Conservation (phyloP, 108 stramenopile species). For the Chaetoceros muelleri region DNA sequence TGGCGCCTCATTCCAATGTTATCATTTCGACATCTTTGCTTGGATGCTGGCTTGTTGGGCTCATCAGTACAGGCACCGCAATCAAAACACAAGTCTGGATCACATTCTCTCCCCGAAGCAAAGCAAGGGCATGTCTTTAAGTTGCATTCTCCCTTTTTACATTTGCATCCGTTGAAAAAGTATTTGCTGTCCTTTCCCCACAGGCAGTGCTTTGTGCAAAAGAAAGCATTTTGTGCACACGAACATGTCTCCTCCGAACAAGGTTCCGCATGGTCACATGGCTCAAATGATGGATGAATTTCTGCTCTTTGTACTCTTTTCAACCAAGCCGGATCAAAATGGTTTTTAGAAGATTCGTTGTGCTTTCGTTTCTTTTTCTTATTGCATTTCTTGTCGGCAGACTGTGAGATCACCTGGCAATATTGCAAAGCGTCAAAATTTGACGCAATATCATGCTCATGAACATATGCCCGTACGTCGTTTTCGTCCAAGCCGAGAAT, state of each 20-base stretch:
- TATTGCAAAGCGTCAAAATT: conserved; percentile 9
- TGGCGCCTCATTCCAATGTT: conserved; percentile 56
- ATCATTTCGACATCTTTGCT: conserved; percentile 62
- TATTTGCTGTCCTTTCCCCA: conserved; percentile 45
- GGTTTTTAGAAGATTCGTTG: conserved; percentile 21
- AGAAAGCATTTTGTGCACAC: conserved; percentile 52
- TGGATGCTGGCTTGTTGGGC: conserved; percentile 26
- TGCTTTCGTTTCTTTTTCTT: conserved; percentile 10
- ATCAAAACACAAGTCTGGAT: conserved; percentile 67
- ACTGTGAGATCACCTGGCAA: conserved; percentile 3
- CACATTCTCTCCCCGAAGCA: conserved; percentile 70
- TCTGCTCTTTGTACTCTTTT: conserved; percentile 19
- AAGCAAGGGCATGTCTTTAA: conserved; percentile 60
- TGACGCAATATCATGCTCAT: conserved; percentile 7
- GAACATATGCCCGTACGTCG: conserved; percentile 10
- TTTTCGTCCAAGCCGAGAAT: conserved; percentile 15
- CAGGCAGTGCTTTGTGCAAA: conserved; percentile 70
- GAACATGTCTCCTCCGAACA: conserved; percentile 52
- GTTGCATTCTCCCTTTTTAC: conserved; percentile 34
- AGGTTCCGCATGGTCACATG: conserved; percentile 58
- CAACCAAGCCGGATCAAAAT: conserved; percentile 38
- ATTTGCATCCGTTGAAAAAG: conserved; percentile 66
- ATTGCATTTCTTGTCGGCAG: conserved; percentile 9
- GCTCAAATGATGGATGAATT: conserved; percentile 39
- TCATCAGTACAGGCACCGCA: conserved; percentile 57